These are phyloP conservation scores for Rhodofomes roseus DNA, from an alignment of 1,284 basidiomycete species.

Conservation along the genomic window DNA sequence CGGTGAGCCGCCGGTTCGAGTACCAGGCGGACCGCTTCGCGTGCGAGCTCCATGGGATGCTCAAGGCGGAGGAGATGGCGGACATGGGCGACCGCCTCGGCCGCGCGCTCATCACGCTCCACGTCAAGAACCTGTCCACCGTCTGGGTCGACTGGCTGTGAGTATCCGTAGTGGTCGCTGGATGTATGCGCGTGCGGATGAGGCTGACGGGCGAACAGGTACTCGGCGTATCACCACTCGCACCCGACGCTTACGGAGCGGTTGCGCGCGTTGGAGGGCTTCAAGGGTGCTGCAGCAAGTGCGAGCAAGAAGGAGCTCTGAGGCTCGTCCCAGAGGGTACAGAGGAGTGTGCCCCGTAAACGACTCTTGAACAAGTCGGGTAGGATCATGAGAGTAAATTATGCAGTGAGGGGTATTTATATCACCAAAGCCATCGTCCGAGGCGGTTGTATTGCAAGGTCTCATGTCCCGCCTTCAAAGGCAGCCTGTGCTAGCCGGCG, in stretches of 20 bases:
- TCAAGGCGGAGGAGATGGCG: constrained; percentile 46
- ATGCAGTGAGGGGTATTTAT: background rate
- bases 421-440: too few species aligned
- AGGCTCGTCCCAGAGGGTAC: background rate
- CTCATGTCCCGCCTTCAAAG: background rate
- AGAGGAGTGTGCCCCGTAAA: background rate
- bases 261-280: constrained; percentile 73
- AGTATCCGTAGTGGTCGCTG: constrained; percentile 27
- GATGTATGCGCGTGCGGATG: too few species aligned
- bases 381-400: background rate
- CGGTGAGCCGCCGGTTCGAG: constrained; percentile 80
- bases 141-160: constrained; percentile 90
- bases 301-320: constrained; percentile 31
- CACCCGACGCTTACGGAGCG: constrained; percentile 90
- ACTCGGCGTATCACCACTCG: constrained; percentile 90
- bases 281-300: constrained; percentile 21
- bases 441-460: too few species aligned
- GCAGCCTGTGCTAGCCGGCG: constrained; percentile 28
- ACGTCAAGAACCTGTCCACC: constrained; percentile 87
- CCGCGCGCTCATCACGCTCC: constrained; percentile 75
- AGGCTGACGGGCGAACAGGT: constrained; percentile 37
- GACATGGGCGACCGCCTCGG: constrained; percentile 82
- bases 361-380: background rate
- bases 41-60: constrained; percentile 55
- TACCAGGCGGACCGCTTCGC: constrained; percentile 89